Conservation (phyloP, 2,329 filamentous ascomycete genomes). For the Botrytis aclada region DNA sequence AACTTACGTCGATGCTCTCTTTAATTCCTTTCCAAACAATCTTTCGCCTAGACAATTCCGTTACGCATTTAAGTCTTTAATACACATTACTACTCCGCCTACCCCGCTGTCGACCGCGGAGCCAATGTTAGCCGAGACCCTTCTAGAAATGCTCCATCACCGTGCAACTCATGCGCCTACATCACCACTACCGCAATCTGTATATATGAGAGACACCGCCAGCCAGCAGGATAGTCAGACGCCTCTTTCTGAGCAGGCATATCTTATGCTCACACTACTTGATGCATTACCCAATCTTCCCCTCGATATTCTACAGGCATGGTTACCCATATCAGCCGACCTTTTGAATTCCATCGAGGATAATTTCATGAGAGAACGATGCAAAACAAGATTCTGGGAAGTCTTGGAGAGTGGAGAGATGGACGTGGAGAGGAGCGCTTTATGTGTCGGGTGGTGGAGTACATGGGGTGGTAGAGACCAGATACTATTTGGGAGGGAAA, state of each 20-base stretch:
- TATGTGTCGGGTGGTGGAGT: constrained; percentile 68
- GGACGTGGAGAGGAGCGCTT: constrained; percentile 64
- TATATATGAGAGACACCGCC: constrained; percentile 35
- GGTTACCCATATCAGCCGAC: constrained; percentile 61
- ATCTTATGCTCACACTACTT: constrained; percentile 60
- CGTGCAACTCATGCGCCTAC: constrained; percentile 55
- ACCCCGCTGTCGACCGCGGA: constrained; percentile 58
- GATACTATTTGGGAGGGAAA: constrained; percentile 29
- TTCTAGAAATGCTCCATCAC: constrained; percentile 63
- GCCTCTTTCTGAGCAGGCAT: constrained; percentile 58
- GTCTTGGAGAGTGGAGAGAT: constrained; percentile 62
- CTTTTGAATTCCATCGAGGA: constrained; percentile 57
- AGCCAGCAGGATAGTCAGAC: constrained; percentile 28
- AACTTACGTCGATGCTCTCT: constrained; percentile 66
- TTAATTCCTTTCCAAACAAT: constrained; percentile 63
- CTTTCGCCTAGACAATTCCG: constrained; percentile 67
- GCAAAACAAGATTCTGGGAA: constrained; percentile 65
- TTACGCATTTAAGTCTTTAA: constrained; percentile 65
- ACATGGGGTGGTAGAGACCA: constrained; percentile 42
- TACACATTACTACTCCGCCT: constrained; percentile 64
- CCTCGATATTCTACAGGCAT: constrained; percentile 58
- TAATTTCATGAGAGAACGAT: constrained; percentile 51
- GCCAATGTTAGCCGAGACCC: constrained; percentile 59
- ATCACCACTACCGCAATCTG: constrained; percentile 38
- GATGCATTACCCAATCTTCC: constrained; percentile 62